phyloP scores from a whole-genome alignment of 1,284 basidiomycete genomes.

The Mycena citricolor region DNA sequence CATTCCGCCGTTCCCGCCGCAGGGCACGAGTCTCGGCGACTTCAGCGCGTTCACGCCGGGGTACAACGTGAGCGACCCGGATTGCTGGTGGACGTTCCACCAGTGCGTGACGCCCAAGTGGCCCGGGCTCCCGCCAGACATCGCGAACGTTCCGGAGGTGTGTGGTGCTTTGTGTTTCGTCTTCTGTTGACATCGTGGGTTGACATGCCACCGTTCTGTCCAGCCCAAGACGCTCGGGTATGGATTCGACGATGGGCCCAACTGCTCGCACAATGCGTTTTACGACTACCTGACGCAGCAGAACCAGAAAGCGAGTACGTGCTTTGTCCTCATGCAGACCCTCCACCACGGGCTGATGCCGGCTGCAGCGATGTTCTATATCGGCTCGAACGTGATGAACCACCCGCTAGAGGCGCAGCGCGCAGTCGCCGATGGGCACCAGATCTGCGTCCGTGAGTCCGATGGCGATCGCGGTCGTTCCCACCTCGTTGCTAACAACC shows the following conservation, averaged over 20 bases:
- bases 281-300: slow-evolving; percentile 11
- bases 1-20: slow-evolving; percentile 12
- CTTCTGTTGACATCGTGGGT: background rate
- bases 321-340: no score
- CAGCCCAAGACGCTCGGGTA: slow-evolving; percentile 17
- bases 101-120: slow-evolving; percentile 5
- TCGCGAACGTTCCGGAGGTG: slow-evolving; percentile 9
- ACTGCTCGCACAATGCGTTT: slow-evolving; percentile 19
- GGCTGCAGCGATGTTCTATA: slow-evolving; percentile 13
- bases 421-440: slow-evolving; percentile 11
- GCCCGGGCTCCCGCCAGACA: slow-evolving; percentile 5
- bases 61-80: slow-evolving; percentile 2
- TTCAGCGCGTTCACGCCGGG: no score
- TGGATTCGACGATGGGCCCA: slow-evolving; percentile 19
- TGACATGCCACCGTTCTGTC: background rate
- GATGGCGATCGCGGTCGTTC: no score
- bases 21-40: no score
- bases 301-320: slow-evolving; percentile 21
- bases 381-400: slow-evolving; percentile 14
- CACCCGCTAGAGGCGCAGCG: slow-evolving; percentile 14
- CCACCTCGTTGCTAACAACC: background rate
- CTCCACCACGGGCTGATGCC: background rate
- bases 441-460: slow-evolving; percentile 18
- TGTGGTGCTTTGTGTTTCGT: background rate
- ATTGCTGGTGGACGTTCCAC: slow-evolving; percentile 11